Evolutionary conservation across 2,329 filamentous ascomycete genomes (phyloP), one percentile per base, ranked within the genome.

Genomic region (Sporothrix phasma): DNA sequence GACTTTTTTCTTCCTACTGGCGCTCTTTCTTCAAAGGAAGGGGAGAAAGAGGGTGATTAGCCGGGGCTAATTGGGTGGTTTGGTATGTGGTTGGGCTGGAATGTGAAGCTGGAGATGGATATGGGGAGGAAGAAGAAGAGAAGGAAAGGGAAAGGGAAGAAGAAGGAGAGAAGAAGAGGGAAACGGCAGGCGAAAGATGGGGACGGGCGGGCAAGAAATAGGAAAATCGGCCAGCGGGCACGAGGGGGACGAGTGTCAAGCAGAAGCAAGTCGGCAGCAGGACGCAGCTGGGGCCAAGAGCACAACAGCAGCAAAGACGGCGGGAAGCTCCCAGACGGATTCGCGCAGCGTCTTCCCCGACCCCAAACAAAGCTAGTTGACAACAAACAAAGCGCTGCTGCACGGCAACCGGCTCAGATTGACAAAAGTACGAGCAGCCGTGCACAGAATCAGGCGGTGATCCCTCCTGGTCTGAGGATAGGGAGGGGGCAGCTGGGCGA

Each of bases 11-110:
- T 68, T 64, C 65, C 65, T 62, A 45, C 67, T 62, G 39, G 58
- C 83, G 82, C 67, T 68, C 65, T 68, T 69, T 66, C 60, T 66
- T 66, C 62, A 85, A 85, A 85, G 83, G 83, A 82, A 84, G 81
- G 76, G 79, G 79, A 79, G 78, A 80, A 81, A 66, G 66, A 67
- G 64, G 6, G 39, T 56, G 15, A 53, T 41, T 62, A 66, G 63
- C 65, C 65, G 63, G 43, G 31, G 66, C 61, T 46, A 49, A 64
- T 46, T 62, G 6, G 10, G 15, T 24, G 19, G 31, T 10, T 61
- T 51, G 47, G 66, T 65, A 47, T 39, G 69, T 70, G 68, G 69
- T 47, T 62, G 54, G 59, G 49, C 31, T 45, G 43, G 61, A 64
- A 70, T 19, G 56, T 59, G 72, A 70, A 70, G 69, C 41, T 62